Base-by-base conservation (phyloP, 306 rosid species). In the Fragaria ananassa region DNA sequence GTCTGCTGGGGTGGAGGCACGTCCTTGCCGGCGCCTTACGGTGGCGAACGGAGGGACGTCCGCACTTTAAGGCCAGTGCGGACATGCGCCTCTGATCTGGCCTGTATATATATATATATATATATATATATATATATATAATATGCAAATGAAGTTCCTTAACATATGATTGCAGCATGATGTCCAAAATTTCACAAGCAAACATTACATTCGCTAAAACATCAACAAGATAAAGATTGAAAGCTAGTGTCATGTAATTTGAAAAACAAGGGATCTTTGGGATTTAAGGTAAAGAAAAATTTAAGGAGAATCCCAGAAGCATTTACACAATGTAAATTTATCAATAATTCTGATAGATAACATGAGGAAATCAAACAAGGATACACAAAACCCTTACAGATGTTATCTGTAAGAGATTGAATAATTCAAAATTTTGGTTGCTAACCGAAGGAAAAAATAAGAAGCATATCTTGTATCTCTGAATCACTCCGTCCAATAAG, bases 401-500 rank as follows among this genome's bases (percentile, higher is more conserved):
- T 10, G 63, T 9, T 23, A 71, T n/a, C 46, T n/a, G 19, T 11
- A 71, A 71, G 35, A 37, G 39, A 47, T 25, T 69, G 35, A 45
- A 23, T 15, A 51, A 71, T 51, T 53, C n/a, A 71, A 25, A 23
- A 60, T 11, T 60, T 60, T 3, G 17, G 37, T 60, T 25, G 12
- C 34, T 60, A 23, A 1, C 65, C 37, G 4, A 58, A 19, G 29
- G 13, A 21, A 56, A 21, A n/a, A 10, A 58, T 5, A 61, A 12
- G n/a, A 53, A 35, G 6, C 1, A 17, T 19, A 6, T 15, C 47
- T 29, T 2, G 23, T 14, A 21, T 18, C 66, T 53, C 35, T 19
- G 5, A 54, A 54, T 58, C 46, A 54, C 66, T 37, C 34, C 25
- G 39, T 35, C 67, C 46, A 49, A 23, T 76, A 10, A 70, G 79